These are phyloP conservation scores for Teratosphaeria destructans DNA, from an alignment of 2,329 filamentous ascomycete species.

Conservation along the genomic window DNA sequence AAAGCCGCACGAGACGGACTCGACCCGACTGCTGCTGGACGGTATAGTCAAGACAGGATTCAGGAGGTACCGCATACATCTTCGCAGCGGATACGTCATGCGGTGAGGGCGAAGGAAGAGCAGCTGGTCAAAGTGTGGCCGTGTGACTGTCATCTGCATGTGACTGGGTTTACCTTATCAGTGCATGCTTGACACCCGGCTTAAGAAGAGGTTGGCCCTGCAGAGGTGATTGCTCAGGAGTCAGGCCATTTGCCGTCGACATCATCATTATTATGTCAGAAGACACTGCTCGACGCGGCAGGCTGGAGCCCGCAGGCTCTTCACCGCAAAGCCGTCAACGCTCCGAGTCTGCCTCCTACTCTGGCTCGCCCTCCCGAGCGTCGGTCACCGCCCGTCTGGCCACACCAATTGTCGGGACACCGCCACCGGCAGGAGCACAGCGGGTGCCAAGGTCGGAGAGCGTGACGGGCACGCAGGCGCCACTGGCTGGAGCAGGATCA, in stretches of 20 bases:
- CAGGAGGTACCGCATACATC: neutral
- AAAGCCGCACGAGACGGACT: neutral
- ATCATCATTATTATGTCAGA: neutral
- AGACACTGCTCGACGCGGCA: neutral
- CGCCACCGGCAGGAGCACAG: conserved; percentile 4
- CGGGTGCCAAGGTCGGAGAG: conserved; percentile 17
- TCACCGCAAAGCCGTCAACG: neutral
- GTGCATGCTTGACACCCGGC: neutral
- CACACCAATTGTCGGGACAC: conserved; percentile 17
- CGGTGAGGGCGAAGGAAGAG: neutral
- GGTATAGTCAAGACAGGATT: neutral
- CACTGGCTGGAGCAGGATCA: conserved; percentile 49
- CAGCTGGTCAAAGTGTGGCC: neutral
- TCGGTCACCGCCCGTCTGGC: conserved; percentile 26
- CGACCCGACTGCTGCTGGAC: neutral
- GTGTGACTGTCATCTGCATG: neutral
- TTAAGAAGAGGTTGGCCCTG: neutral
- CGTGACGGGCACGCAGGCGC: conserved; percentile 49
- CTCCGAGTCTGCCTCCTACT: conserved; percentile 1
- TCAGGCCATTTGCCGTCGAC: neutral
- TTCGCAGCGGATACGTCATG: neutral
- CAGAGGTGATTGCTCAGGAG: neutral
- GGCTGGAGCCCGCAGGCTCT: neutral
- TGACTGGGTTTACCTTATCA: neutral
- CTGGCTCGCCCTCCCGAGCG: conserved; percentile 35